Percentiles rank a stretch among this genome's conserved stretches.
These are phyloP conservation scores for Phialemoniopsis sp. DNA, from an alignment of 2,329 filamentous ascomycete species.

Conservation along the genomic window DNA sequence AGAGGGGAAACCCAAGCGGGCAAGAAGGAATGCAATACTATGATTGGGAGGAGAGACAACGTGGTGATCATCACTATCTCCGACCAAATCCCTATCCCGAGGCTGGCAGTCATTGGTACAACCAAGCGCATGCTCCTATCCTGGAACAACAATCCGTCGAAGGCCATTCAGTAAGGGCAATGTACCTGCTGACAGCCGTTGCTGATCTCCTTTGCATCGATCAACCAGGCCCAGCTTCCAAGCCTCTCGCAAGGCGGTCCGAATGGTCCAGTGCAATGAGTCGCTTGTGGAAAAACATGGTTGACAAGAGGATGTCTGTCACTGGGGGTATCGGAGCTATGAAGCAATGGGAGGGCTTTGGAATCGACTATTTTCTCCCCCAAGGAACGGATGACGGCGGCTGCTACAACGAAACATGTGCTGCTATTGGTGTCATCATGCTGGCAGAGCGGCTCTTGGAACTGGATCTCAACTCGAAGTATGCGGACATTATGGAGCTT, in stretches of 20 bases:
- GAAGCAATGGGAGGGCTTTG: constrained; percentile 58
- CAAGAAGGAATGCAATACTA: constrained; percentile 48
- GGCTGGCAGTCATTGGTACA: constrained; percentile 39
- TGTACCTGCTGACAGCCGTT: constrained; percentile 56
- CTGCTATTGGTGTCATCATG: constrained; percentile 57
- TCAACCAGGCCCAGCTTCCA: constrained; percentile 10
- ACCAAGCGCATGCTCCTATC: constrained; percentile 53
- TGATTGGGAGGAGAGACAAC: constrained; percentile 43
- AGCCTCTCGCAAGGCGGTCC: constrained; percentile 12
- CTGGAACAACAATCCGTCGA: constrained; percentile 48
- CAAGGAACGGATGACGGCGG: constrained; percentile 57
- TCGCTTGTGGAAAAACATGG: constrained; percentile 56
- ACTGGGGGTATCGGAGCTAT: constrained; percentile 58
- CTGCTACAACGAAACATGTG: constrained; percentile 60
- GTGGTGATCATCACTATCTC: constrained; percentile 44
- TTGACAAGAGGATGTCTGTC: constrained; percentile 57
- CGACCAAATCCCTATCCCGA: constrained; percentile 42
- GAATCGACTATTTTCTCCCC: constrained; percentile 53
- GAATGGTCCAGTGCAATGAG: constrained; percentile 33
- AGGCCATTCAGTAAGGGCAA: constrained; percentile 55
- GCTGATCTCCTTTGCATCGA: constrained; percentile 47
- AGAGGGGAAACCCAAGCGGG: constrained; percentile 49
- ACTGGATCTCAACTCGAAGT: constrained; percentile 45
- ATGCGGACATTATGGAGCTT: constrained; percentile 56
- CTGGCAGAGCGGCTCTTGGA: constrained; percentile 52